phyloP scores from a whole-genome alignment of 768 basidiomycete genomes.

The Tylopilus cervinicoccineus region DNA sequence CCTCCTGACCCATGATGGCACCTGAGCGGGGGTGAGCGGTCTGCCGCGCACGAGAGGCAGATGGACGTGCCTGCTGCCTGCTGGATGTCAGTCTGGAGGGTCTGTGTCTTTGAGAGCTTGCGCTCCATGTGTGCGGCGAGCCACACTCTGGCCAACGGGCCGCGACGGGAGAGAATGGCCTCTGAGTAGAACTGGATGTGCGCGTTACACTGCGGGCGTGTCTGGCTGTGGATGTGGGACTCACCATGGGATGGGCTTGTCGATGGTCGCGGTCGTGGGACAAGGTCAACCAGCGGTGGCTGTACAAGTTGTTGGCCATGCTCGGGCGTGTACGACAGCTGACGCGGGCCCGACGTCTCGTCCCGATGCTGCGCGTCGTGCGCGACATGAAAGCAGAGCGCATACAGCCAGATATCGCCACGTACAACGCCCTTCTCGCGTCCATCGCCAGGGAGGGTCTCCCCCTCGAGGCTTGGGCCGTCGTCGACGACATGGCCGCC shows the following conservation, averaged over 20 bases:
- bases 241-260: slow-evolving; percentile 15
- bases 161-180: slow-evolving; percentile 88
- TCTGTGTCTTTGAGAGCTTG: slow-evolving; percentile 94
- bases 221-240: too few species aligned
- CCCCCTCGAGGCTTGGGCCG: slow-evolving; percentile 55
- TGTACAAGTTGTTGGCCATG: slow-evolving; percentile 14
- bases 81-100: slow-evolving; percentile 91
- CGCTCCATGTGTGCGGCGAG: slow-evolving; percentile 98
- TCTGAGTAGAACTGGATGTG: slow-evolving; percentile 81
- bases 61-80: slow-evolving; percentile 71
- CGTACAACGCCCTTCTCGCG: slow-evolving; percentile 56
- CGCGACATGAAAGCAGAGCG: slow-evolving; percentile 55
- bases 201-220: too few species aligned
- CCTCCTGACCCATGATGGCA: slow-evolving; percentile 92
- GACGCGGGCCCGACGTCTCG: slow-evolving; percentile 19
- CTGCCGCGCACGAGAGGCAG: background rate
- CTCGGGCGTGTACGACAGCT: background rate
- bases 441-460: slow-evolving; percentile 42
- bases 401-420: slow-evolving; percentile 48
- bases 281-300: slow-evolving; percentile 24
- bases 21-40: slow-evolving; percentile 38
- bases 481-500: slow-evolving; percentile 64
- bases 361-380: slow-evolving; percentile 42
- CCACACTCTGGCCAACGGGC: slow-evolving; percentile 96
- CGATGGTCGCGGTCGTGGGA: slow-evolving; percentile 9